phyloP scores from a whole-genome alignment of 75 land plant genomes.

The Picea glauca region DNA sequence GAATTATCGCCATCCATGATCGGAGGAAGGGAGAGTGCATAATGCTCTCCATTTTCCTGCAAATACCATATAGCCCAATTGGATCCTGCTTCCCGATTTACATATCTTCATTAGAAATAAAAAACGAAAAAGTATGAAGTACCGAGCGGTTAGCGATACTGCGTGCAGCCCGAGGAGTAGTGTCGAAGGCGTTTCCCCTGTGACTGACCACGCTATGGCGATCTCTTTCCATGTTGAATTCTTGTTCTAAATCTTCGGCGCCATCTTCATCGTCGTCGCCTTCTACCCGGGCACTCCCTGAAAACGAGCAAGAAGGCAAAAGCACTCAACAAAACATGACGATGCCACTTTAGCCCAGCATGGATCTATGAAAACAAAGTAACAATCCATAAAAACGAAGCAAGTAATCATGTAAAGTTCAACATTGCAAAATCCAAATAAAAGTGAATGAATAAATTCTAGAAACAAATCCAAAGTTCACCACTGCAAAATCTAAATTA shows the following conservation, averaged over 20 bases:
- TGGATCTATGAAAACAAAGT: no score
- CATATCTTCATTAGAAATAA: no score
- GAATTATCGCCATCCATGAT: neutral
- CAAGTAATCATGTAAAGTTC: no score
- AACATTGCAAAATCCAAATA: no score
- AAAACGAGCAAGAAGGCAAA: neutral
- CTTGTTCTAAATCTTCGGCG: conserved; percentile 20
- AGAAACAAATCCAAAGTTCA: no score
- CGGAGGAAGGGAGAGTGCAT: conserved; percentile 7
- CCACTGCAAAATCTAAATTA: no score
- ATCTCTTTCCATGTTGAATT: conserved; percentile 11
- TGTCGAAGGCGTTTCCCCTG: neutral
- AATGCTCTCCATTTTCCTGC: conserved; percentile 11
- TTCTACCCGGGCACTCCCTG: conserved; percentile 28
- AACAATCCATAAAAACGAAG: no score
- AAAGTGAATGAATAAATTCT: no score
- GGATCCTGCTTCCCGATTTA: no score
- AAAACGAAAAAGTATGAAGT: neutral
- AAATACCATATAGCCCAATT: neutral
- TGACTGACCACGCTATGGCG: neutral
- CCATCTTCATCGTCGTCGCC: conserved; percentile 28
- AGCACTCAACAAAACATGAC: no score
- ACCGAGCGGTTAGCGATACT: conserved; percentile 4
- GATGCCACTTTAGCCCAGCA: no score
- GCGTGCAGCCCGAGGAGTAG: neutral